Percentiles rank a stretch among this genome's conserved stretches.
phyloP scores from a whole-genome alignment of 352 stramenopile genomes.

The Globisporangium carolinianum region DNA sequence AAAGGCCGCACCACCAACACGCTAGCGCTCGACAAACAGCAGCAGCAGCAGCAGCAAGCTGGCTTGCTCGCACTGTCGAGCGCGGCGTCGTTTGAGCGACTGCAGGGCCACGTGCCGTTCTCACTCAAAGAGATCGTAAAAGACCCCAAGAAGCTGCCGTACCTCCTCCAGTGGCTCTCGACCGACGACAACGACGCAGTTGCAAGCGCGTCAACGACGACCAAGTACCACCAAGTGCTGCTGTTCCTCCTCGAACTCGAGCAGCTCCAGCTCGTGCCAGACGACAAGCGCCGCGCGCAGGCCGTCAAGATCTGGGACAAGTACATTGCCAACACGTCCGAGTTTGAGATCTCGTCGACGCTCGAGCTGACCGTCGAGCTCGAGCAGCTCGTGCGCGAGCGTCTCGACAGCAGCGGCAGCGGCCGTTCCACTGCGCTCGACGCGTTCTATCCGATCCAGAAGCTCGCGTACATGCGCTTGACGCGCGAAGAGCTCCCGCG shows the following conservation, averaged over 20 bases:
- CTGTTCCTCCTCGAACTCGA: slow-evolving; percentile 82
- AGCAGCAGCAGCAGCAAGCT: slow-evolving; percentile 19
- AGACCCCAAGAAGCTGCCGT: slow-evolving; percentile 81
- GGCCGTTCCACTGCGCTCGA: slow-evolving; percentile 32
- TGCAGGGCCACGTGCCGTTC: slow-evolving; percentile 76
- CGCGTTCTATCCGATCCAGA: slow-evolving; percentile 81
- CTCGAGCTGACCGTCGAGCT: slow-evolving; percentile 74
- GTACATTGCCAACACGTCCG: slow-evolving; percentile 74
- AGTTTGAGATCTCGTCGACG: slow-evolving; percentile 80
- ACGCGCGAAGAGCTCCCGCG: slow-evolving; percentile 74
- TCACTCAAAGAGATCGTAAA: slow-evolving; percentile 83
- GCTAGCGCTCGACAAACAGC: background rate
- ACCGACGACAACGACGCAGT: slow-evolving; percentile 39
- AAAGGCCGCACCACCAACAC: slow-evolving; percentile 6
- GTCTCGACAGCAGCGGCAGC: slow-evolving; percentile 30
- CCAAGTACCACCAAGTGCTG: slow-evolving; percentile 78
- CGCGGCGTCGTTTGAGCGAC: slow-evolving; percentile 51
- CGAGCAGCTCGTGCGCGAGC: slow-evolving; percentile 68
- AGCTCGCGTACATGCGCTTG: slow-evolving; percentile 79
- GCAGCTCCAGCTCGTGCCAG: slow-evolving; percentile 63
- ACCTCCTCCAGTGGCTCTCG: slow-evolving; percentile 71
- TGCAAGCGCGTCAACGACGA: slow-evolving; percentile 22
- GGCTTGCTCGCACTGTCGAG: background rate
- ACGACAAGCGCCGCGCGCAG: slow-evolving; percentile 61
- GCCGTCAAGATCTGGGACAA: slow-evolving; percentile 83